Conservation (phyloP, 331 rosid species). For the Malus hybrid region DNA sequence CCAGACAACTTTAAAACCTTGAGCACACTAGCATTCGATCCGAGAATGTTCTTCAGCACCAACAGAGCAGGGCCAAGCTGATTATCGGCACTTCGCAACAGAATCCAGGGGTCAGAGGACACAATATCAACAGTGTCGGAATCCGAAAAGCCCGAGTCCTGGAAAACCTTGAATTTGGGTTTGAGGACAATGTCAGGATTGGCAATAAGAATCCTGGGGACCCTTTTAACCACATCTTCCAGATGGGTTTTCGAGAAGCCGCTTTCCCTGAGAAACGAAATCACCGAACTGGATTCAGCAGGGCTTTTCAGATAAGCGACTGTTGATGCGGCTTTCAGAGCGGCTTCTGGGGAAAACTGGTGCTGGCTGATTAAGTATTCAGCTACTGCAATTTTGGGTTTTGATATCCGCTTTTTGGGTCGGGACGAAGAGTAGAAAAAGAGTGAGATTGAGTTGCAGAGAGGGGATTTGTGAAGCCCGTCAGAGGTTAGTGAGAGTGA, state of each 20-base stretch:
- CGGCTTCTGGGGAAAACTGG: conserved; percentile 19
- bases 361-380: conserved; percentile 28
- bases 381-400: neutral
- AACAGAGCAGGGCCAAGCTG: conserved; percentile 7
- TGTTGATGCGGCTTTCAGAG: conserved; percentile 17
- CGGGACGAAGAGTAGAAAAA: conserved; percentile 16
- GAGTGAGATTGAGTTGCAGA: conserved; percentile 2
- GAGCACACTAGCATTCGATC: conserved; percentile 9
- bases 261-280: conserved; percentile 12
- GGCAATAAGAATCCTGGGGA: conserved; percentile 13
- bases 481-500: neutral
- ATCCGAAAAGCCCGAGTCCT: conserved; percentile 17
- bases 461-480: neutral
- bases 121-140: conserved; percentile 23
- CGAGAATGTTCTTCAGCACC: conserved; percentile 22
- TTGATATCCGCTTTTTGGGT: neutral
- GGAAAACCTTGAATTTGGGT: conserved; percentile 33
- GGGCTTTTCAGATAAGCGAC: conserved; percentile 10
- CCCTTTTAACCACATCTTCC: conserved; percentile 12
- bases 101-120: conserved; percentile 22
- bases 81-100: conserved; percentile 1
- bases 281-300: conserved; percentile 5
- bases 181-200: conserved; percentile 6
- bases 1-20: conserved; percentile 14
- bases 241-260: conserved; percentile 29